Percentiles rank a stretch among this genome's conserved stretches.
Conservation (phyloP, 2,329 filamentous ascomycete species). For the Microcyclosporella mali region DNA sequence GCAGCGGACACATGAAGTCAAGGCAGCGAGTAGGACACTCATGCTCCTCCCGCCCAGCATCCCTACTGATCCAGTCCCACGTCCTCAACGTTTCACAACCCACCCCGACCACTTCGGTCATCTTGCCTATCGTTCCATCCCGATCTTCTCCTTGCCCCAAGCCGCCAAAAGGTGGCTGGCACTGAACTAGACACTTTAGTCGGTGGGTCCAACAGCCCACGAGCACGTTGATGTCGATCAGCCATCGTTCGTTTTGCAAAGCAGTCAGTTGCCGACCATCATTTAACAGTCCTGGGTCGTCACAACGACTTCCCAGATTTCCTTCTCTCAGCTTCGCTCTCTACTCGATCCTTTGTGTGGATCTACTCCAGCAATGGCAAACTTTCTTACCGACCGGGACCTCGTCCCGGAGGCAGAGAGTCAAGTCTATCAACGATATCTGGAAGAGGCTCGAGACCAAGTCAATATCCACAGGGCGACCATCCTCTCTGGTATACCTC, state of each 20-base stretch:
- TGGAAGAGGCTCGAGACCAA: slow-evolving; percentile 5
- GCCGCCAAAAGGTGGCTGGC: background rate
- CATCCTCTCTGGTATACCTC: slow-evolving; percentile 19
- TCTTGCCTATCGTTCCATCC: slow-evolving; percentile 7
- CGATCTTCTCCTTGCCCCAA: slow-evolving; percentile 7
- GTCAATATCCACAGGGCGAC: slow-evolving; percentile 1
- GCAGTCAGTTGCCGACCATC: slow-evolving; percentile 4
- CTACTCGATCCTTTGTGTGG: background rate
- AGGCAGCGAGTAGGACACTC: no score
- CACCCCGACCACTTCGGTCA: slow-evolving; percentile 4
- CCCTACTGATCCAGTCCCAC: no score
- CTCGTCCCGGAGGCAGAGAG: slow-evolving; percentile 10
- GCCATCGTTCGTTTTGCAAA: slow-evolving; percentile 3
- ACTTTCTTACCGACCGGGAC: slow-evolving; percentile 8
- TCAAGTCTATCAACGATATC: slow-evolving; percentile 5
- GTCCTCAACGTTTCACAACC: slow-evolving; percentile 1
- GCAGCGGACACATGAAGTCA: no score
- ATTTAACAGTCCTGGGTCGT: slow-evolving; percentile 3
- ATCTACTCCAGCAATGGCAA: slow-evolving; percentile 7
- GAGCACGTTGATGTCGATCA: slow-evolving; percentile 9
- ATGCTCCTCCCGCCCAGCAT: no score
- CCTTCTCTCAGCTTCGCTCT: slow-evolving; percentile 1
- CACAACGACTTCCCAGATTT: background rate
- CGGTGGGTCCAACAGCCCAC: slow-evolving; percentile 1
- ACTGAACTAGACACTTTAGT: no score